Evolutionary conservation across 805 yeast species (phyloP).

Genomic region (Wilhelminamyces savonicus): DNA sequence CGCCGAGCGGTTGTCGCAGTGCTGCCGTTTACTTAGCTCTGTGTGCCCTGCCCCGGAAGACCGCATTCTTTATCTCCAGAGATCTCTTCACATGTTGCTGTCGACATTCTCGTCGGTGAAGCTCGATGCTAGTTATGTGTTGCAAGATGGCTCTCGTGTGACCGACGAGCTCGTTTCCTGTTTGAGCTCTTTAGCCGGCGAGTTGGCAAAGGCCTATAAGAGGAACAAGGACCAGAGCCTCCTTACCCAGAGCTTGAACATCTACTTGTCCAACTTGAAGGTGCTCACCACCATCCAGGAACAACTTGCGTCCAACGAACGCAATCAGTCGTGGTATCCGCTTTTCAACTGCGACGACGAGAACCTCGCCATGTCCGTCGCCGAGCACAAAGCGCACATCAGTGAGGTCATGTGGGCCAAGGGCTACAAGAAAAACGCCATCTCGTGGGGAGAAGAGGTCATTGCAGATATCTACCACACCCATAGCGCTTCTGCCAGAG

Average conservation of each 20-base stretch:
- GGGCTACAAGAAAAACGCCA: conserved; percentile 32
- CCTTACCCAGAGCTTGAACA: conserved; percentile 23
- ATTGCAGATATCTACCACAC: conserved; percentile 28
- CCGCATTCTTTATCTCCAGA: conserved; percentile 18
- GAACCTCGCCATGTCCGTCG: conserved; percentile 20
- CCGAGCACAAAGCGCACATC: conserved; percentile 32
- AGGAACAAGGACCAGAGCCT: conserved; percentile 6
- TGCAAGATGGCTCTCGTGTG: conserved; percentile 20
- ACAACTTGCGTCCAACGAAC: conserved; percentile 7
- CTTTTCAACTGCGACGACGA: conserved; percentile 26
- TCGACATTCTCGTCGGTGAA: conserved; percentile 20
- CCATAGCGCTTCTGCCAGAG: conserved; percentile 18
- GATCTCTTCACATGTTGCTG: conserved; percentile 27
- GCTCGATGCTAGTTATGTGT: conserved; percentile 17
- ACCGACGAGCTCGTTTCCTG: conserved; percentile 32
- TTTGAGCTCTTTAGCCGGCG: conserved; percentile 27
- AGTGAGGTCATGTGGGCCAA: conserved; percentile 37
- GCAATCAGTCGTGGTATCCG: conserved; percentile 26
- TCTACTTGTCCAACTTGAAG: conserved; percentile 31
- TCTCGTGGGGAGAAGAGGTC: conserved; percentile 37
- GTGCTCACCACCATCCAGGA: conserved; percentile 13
- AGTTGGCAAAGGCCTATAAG: conserved; percentile 1
- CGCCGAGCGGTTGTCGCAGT: conserved; percentile 34
- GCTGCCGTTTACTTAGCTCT: conserved; percentile 29
- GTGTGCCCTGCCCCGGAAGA: conserved; percentile 14